Base-by-base conservation (phyloP, 805 yeast species). In the Ogataea siamensis region DNA sequence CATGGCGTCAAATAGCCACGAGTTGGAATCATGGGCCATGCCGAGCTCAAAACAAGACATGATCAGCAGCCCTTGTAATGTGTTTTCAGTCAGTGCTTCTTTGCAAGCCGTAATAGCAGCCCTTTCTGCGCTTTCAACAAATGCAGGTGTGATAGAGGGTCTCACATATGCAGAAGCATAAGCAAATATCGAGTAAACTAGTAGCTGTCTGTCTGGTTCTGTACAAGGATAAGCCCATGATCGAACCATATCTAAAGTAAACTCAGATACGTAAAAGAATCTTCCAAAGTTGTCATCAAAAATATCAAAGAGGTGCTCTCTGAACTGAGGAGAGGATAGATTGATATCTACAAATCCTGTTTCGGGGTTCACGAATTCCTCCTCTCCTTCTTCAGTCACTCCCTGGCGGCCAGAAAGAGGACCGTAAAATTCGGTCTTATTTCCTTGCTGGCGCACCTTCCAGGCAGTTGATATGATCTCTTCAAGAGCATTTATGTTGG, bases 1-100 rank as follows among this genome's bases (percentile, higher is more conserved):
- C 58, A 61, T 62, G 2, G 64, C 62, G 36, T 60, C 53, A 35
- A 53, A 53, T 2, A 57, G 42, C 66, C 67, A 62, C 1, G 64
- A 54, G 17, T 47, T 50, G 2, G 60, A 46, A 39, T 62, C 67
- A n/a, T 49, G 43, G 2, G 58, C 59, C 53, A 51, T 53, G 11
- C 67, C 67, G n/a, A 59, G 39, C 32, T 60, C 54, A 33, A 42
- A 58, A 40, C 65, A 60, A 1, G 66, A 59, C 8, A 62, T 19
- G 5, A 62, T 53, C 22, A 62, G 41, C 5, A 53, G 37, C 0
- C 51, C 60, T 25, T 62, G 64, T 2, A 61, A 24, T 3, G 51
- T 57, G 36, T 43, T 37, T 22, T 53, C 55, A 28, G 55, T 52
- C n/a, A 51, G 32, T 7, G 35, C 35, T 15, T 45, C 39, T 11